These are phyloP conservation scores for Notholithocarpus densiflorus DNA, from an alignment of 306 rosid genomes.

Conservation along the genomic window DNA sequence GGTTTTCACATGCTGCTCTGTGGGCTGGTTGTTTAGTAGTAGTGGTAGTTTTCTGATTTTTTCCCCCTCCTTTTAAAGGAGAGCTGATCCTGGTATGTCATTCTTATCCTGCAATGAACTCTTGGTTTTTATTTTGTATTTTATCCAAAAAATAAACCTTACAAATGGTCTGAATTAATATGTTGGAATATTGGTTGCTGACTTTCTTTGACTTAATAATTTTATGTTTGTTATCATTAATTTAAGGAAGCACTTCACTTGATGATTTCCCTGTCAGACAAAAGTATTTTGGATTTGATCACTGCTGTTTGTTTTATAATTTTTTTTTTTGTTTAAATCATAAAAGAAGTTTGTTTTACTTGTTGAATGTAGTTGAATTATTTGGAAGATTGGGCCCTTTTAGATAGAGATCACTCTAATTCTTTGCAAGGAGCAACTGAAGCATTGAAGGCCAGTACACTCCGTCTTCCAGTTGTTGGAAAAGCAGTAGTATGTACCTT, in stretches of 20 bases:
- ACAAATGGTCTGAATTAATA: not conserved
- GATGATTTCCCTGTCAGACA: not conserved
- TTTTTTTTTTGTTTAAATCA: not conserved
- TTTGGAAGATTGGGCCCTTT: constrained; percentile 93
- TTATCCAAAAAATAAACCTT: not conserved
- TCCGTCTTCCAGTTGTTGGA: constrained; percentile 93
- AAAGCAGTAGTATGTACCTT: constrained; percentile 67
- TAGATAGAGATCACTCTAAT: constrained; percentile 84
- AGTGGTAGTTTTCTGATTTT: no score
- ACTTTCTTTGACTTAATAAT: not conserved
- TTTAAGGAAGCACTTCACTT: not conserved
- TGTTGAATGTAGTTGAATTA: constrained; percentile 59
- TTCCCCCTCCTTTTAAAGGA: no score
- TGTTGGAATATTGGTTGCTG: not conserved
- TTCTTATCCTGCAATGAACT: not conserved
- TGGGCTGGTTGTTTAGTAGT: no score
- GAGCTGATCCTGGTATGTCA: no score
- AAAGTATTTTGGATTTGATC: constrained; percentile 6
- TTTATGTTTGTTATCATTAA: not conserved
- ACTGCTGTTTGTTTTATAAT: constrained; percentile 8
- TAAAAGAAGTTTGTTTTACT: constrained; percentile 28
- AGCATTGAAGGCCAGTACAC: constrained; percentile 97
- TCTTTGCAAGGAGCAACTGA: constrained; percentile 98
- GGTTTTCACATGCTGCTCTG: no score
- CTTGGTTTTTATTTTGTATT: not conserved